These are phyloP conservation scores for Sporothrix sp. DNA, from an alignment of 2,329 filamentous ascomycete genomes.

Conservation along the genomic window DNA sequence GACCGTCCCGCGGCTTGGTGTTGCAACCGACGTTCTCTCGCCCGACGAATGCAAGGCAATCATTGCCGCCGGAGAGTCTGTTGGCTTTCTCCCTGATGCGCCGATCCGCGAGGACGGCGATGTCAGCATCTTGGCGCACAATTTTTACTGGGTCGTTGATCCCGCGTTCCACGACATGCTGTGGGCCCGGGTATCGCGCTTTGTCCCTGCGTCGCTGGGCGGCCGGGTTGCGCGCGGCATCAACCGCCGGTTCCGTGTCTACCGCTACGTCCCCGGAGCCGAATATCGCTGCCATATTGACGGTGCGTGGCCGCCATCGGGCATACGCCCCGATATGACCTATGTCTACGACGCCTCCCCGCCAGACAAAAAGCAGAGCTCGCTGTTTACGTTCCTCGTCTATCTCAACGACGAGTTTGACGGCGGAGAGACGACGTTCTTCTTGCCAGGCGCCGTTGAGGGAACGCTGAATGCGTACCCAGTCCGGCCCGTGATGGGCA, in stretches of 20 bases:
- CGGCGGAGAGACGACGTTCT: conserved; percentile 62
- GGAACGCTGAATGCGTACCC: conserved; percentile 61
- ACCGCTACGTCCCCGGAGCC: conserved; percentile 62
- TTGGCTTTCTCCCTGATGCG: conserved; percentile 58
- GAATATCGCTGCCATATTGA: conserved; percentile 64
- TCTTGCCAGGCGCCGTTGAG: conserved; percentile 53
- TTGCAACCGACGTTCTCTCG: conserved; percentile 52
- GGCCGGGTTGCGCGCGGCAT: conserved; percentile 52
- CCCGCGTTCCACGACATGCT: conserved; percentile 51
- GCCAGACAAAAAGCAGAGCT: conserved; percentile 48
- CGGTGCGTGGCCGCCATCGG: conserved; percentile 63
- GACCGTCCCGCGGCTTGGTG: conserved; percentile 49
- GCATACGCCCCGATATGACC: conserved; percentile 44
- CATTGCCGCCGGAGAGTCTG: conserved; percentile 54
- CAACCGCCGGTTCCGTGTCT: conserved; percentile 61
- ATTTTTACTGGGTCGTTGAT: conserved; percentile 65
- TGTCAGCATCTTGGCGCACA: conserved; percentile 57
- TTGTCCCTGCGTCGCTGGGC: conserved; percentile 45
- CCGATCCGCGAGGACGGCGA: conserved; percentile 57
- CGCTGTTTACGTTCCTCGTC: conserved; percentile 58
- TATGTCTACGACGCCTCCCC: conserved; percentile 62
- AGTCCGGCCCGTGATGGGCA: conserved; percentile 58
- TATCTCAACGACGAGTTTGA: conserved; percentile 65
- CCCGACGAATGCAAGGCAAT: conserved; percentile 54
- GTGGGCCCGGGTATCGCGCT: conserved; percentile 50